Evolutionary conservation across 116 monocot species (phyloP).

Genomic region (Zostera marina): DNA sequence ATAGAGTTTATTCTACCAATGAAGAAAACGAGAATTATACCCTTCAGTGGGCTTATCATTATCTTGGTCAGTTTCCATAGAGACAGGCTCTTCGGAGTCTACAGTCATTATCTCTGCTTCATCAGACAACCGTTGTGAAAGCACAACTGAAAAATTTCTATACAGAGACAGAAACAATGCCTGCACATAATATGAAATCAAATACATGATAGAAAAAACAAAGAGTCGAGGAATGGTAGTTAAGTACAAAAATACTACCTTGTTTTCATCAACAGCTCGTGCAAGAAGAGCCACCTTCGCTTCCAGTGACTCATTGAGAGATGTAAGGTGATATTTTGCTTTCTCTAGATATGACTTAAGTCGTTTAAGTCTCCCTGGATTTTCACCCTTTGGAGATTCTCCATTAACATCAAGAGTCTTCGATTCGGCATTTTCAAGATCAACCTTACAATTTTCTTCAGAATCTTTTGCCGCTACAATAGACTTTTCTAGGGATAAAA

Average conservation of each 20-base stretch:
- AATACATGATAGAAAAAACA: not conserved
- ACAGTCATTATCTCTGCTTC: constrained; percentile 26
- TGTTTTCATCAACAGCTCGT: constrained; percentile 70
- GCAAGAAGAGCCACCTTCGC: constrained; percentile 66
- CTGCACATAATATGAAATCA: constrained; percentile 18
- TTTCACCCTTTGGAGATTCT: constrained; percentile 54
- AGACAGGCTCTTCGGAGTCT: constrained; percentile 39
- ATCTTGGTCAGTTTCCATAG: constrained; percentile 67
- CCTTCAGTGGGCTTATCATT: constrained; percentile 18
- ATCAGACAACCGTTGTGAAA: constrained; percentile 42
- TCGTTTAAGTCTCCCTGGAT: constrained; percentile 67
- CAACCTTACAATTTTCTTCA: constrained; percentile 31
- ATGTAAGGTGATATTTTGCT: constrained; percentile 35
- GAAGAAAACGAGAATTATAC: not conserved
- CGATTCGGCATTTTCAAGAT: constrained; percentile 56
- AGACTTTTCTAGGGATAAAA: constrained; percentile 39
- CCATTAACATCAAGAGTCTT: constrained; percentile 57
- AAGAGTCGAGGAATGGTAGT: not conserved
- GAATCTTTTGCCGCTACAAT: constrained; percentile 36
- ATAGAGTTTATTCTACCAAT: not conserved
- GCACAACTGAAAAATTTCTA: constrained; percentile 46
- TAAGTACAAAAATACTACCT: constrained; percentile 22
- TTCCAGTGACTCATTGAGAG: constrained; percentile 48
- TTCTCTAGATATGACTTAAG: constrained; percentile 49
- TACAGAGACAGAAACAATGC: constrained; percentile 44